A percentile compares a stretch with the other conserved stretches of the same genome.
These are phyloP conservation scores for Colletotrichum godetiae DNA, from an alignment of 2,329 filamentous ascomycete genomes.

Conservation along the genomic window DNA sequence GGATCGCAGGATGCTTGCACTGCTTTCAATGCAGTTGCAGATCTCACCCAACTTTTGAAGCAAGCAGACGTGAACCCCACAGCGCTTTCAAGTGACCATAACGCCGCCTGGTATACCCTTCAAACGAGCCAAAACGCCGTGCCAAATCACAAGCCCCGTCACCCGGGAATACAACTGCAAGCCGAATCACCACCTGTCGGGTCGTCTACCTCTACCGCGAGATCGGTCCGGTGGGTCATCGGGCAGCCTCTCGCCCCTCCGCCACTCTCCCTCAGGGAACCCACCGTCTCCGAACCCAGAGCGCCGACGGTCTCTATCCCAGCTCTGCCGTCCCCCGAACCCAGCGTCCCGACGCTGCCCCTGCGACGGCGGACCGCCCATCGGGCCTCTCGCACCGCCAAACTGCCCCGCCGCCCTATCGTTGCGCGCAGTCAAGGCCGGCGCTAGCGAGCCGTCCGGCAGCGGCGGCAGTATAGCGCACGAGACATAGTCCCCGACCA, in stretches of 20 bases:
- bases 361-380: slow-evolving; percentile 1
- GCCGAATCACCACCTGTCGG: slow-evolving; percentile 42
- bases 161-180: background rate
- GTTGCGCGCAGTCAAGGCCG: slow-evolving; percentile 62
- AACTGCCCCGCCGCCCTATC: slow-evolving; percentile 53
- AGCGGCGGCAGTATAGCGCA: slow-evolving; percentile 84
- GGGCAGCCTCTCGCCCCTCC: slow-evolving; percentile 72
- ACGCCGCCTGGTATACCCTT: slow-evolving; percentile 3
- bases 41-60: background rate
- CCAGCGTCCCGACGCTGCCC: slow-evolving; percentile 30
- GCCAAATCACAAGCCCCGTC: background rate
- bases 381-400: slow-evolving; percentile 46
- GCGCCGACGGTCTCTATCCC: slow-evolving; percentile 50
- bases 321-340: slow-evolving; percentile 45
- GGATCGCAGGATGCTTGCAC: background rate
- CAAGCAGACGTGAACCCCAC: background rate
- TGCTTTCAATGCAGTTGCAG: background rate
- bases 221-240: slow-evolving; percentile 52
- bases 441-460: slow-evolving; percentile 78
- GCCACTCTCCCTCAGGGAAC: slow-evolving; percentile 71
- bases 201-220: slow-evolving; percentile 58
- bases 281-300: slow-evolving; percentile 48
- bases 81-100: background rate
- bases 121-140: background rate
- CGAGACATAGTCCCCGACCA: slow-evolving; percentile 89